Conservation (phyloP, 306 rosid genomes). For the Psophocarpus tetragonolobus region DNA sequence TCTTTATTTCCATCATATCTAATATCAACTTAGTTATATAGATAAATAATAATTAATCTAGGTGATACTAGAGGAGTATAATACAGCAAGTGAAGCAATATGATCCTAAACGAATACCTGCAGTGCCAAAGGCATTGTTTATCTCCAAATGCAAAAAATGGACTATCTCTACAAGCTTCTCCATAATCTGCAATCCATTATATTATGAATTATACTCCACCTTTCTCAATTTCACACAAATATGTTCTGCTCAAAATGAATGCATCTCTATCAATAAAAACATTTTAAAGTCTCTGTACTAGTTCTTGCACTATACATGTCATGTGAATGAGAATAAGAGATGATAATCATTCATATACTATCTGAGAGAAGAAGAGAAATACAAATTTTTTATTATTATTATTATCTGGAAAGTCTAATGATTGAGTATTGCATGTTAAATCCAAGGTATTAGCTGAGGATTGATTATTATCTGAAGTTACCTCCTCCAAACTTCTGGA, state of each 20-base stretch:
- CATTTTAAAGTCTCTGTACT: neutral
- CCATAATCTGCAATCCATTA: constrained; percentile 71
- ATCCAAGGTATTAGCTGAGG: too few species aligned
- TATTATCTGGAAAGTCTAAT: too few species aligned
- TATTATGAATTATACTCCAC: constrained; percentile 16
- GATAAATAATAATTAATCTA: neutral
- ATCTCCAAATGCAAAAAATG: constrained; percentile 78
- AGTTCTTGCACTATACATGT: constrained; percentile 15
- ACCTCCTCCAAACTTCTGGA: constrained; percentile 89
- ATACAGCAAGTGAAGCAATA: constrained; percentile 19
- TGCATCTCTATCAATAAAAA: neutral
- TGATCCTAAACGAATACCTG: constrained; percentile 51
- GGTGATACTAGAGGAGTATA: neutral
- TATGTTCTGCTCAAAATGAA: constrained; percentile 17
- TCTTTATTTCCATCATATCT: too few species aligned
- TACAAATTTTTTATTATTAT: too few species aligned
- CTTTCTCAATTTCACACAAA: neutral
- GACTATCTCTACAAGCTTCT: constrained; percentile 82
- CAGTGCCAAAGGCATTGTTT: constrained; percentile 53
- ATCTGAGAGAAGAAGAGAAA: too few species aligned
- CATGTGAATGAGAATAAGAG: constrained; percentile 1
- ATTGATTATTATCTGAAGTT: constrained; percentile 31
- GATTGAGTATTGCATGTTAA: too few species aligned
- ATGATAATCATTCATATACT: constrained; percentile 34
- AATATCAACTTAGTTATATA: neutral